Base-by-base conservation (phyloP, 2,329 filamentous ascomycete species). In the Epichloe sylvatica region DNA sequence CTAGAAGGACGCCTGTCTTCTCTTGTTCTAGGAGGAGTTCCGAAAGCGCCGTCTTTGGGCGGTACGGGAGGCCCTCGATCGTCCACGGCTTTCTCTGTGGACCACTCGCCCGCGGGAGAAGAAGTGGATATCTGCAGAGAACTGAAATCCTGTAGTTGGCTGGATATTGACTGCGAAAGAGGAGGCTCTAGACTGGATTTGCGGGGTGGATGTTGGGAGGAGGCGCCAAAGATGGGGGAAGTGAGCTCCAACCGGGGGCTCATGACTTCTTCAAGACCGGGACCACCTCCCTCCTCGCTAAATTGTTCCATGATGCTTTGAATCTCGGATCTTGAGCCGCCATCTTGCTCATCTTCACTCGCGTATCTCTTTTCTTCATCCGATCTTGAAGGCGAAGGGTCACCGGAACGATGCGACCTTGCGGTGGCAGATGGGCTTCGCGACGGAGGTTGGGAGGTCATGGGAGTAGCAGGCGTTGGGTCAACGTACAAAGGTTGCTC, bases 221-320 rank as follows among this genome's bases (percentile, higher is more conserved):
- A 72, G 46, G 74, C 75, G n/a, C 78, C 75, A 40, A 92, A 71
- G 56, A 88, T 76, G 5, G 90, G 90, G 33, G 84, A 84, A n/a
- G 87, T 80, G 52, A 91, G 77, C 64, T 91, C 89, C 41, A 94
- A 67, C 33, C 87, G 77, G 5, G 89, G 89, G 54, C 89, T 95
- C 88, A 95, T 94, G 61, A 95, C 88, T 64, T 94, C 87, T 46
- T 91, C 83, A 53, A 78, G 80, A 5, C 76, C 83, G 2, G 81
- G 84, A 0, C 82, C 86, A 47, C 81, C 80, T 30, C 80, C 80
- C 46, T 80, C 80, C 60, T 86, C 81, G 57, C 84, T 83, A 59
- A 97, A 97, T 67, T 97, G 92, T 54, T 88, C 87, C 87, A 98
- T 97, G 64, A 98, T 97, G 62, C 78, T 94, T 67, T 96, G 87